Conservation (phyloP, 2,329 filamentous ascomycete genomes). For the Tolypocladium tundrense region DNA sequence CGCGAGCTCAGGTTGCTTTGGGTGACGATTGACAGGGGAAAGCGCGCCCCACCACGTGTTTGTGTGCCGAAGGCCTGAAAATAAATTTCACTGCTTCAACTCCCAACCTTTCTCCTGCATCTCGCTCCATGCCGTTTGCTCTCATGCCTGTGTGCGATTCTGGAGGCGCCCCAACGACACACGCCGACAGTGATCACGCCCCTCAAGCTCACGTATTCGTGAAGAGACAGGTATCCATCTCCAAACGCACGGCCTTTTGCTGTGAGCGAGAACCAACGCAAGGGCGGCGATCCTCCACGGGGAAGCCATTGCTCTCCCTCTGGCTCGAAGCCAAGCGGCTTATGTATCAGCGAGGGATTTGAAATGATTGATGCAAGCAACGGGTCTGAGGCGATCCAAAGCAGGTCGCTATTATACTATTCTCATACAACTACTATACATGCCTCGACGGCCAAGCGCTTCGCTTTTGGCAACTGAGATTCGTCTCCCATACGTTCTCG, state of each 20-base stretch:
- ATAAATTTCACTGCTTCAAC: neutral
- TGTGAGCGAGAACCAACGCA: neutral
- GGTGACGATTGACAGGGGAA: neutral
- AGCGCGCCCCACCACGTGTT: neutral
- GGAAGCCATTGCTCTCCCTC: neutral
- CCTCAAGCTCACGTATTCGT: neutral
- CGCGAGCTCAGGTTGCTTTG: neutral
- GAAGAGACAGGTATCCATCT: neutral
- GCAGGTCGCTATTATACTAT: neutral
- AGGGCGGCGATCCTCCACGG: neutral
- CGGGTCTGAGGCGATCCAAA: neutral
- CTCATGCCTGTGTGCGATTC: neutral
- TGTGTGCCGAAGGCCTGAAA: neutral
- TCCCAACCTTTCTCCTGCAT: neutral
- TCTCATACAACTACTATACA: constrained; percentile 7
- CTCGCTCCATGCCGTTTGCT: neutral
- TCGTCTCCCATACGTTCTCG: constrained; percentile 60
- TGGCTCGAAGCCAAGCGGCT: neutral
- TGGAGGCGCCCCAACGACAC: neutral
- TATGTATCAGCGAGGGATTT: neutral
- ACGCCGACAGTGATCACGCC: neutral
- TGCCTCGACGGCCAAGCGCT: constrained; percentile 46
- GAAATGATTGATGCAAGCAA: too few relatives aligned
- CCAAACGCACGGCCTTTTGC: neutral
- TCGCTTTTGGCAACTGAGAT: constrained; percentile 52